These are phyloP conservation scores for Candida hispaniensis DNA, from an alignment of 805 yeast species.

Conservation along the genomic window DNA sequence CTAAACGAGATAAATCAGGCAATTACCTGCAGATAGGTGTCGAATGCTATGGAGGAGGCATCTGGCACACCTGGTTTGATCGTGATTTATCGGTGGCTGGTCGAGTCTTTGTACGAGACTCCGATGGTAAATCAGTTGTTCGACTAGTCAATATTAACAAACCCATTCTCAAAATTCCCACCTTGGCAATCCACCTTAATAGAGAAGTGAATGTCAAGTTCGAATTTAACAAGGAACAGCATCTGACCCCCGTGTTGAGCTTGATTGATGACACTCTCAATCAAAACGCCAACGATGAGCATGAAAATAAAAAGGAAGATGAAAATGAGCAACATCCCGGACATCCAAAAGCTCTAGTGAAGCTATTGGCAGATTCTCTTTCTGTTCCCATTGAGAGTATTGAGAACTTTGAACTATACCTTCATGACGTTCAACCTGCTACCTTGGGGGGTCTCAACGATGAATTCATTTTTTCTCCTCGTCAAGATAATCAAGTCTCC, in stretches of 20 bases:
- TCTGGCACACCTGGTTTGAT: conserved; percentile 97
- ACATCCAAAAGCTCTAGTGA: conserved; percentile 64
- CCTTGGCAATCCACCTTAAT: conserved; percentile 85
- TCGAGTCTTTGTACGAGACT: conserved; percentile 58
- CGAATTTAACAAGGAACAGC: conserved; percentile 82
- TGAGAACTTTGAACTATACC: conserved; percentile 80
- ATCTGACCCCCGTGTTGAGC: conserved; percentile 80
- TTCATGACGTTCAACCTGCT: conserved; percentile 78
- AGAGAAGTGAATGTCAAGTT: conserved; percentile 67
- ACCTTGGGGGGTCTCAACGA: conserved; percentile 79
- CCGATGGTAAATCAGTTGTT: conserved; percentile 43
- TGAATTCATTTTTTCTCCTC: conserved; percentile 84
- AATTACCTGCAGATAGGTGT: conserved; percentile 87
- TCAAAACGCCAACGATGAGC: conserved; percentile 20
- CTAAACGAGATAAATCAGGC: conserved; percentile 44
- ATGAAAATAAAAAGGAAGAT: conserved; percentile 18
- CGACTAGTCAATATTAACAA: conserved; percentile 66
- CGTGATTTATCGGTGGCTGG: conserved; percentile 89
- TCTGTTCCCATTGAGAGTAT: conserved; percentile 43
- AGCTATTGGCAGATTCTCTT: conserved; percentile 57
- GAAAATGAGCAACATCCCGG: conserved; percentile 36
- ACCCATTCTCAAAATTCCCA: conserved; percentile 84
- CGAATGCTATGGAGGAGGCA: conserved; percentile 91
- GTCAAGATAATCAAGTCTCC: conserved; percentile 83
- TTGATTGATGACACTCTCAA: conserved; percentile 34